These are phyloP conservation scores for Petrea volubilis DNA, from an alignment of 257 asterid species.

Conservation along the genomic window DNA sequence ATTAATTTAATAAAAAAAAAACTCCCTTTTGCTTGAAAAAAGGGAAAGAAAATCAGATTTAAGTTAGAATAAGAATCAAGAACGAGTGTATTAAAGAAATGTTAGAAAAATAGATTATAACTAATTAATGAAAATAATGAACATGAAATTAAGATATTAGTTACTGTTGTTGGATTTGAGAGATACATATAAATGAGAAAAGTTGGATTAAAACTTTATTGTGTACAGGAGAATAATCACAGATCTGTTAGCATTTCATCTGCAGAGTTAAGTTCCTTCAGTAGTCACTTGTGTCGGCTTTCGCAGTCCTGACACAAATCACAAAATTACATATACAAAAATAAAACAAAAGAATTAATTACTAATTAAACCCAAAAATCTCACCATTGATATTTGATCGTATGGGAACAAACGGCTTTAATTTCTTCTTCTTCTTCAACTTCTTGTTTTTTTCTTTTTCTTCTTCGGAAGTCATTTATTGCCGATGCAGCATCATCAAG, in stretches of 20 bases:
- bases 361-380: background rate
- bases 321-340: background rate
- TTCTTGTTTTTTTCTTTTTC: background rate
- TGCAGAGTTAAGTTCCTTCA: constrained; percentile 32
- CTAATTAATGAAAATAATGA: background rate
- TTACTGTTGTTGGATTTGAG: background rate
- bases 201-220: background rate
- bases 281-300: constrained; percentile 30
- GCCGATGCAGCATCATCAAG: constrained; percentile 72
- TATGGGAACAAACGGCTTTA: background rate
- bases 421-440: background rate
- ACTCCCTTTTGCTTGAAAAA: background rate
- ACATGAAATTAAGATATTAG: background rate
- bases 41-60: background rate
- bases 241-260: constrained; percentile 28
- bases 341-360: background rate
- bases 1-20: background rate
- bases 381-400: constrained; percentile 4
- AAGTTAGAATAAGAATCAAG: background rate
- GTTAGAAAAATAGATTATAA: background rate
- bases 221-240: constrained; percentile 19
- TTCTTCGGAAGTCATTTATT: constrained; percentile 41
- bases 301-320: background rate
- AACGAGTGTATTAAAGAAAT: background rate
- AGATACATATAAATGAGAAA: background rate